Evolutionary conservation across 106 monocot species (phyloP).

Genomic region (Vanilla planifolia): DNA sequence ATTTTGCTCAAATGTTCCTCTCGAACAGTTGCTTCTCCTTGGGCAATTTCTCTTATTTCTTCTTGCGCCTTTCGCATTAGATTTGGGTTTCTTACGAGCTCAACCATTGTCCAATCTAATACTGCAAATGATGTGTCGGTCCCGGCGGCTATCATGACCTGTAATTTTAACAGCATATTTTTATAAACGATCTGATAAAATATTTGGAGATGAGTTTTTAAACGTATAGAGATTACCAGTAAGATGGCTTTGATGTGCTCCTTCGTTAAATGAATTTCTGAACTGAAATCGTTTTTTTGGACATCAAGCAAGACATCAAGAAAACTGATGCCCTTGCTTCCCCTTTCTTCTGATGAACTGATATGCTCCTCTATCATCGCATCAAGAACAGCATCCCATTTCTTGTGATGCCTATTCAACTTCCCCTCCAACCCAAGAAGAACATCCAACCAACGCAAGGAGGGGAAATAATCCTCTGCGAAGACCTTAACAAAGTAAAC

Average conservation of each 20-base stretch:
- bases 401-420: not conserved
- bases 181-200: too few relatives aligned
- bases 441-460: conserved; percentile 18
- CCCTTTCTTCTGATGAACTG: not conserved
- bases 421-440: conserved; percentile 16
- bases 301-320: conserved; percentile 33
- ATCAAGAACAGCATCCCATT: conserved; percentile 30
- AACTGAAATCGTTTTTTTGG: conserved; percentile 1
- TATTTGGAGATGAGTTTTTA: too few relatives aligned
- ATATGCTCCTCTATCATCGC: conserved; percentile 24
- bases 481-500: not conserved
- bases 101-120: conserved; percentile 13
- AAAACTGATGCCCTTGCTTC: conserved; percentile 11
- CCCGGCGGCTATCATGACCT: conserved; percentile 18
- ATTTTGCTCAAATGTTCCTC: conserved; percentile 7
- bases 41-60: conserved; percentile 9
- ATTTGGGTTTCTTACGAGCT: conserved; percentile 4
- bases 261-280: conserved; percentile 1
- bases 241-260: conserved; percentile 19
- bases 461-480: conserved; percentile 30
- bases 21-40: not conserved
- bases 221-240: too few relatives aligned
- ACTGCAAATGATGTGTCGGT: conserved; percentile 11
- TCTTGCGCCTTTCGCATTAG: conserved; percentile 7
- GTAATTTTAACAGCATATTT: too few relatives aligned